Evolutionary conservation across 305 asterid genomes (phyloP).

Genomic region (Fraxinus dipetala): DNA sequence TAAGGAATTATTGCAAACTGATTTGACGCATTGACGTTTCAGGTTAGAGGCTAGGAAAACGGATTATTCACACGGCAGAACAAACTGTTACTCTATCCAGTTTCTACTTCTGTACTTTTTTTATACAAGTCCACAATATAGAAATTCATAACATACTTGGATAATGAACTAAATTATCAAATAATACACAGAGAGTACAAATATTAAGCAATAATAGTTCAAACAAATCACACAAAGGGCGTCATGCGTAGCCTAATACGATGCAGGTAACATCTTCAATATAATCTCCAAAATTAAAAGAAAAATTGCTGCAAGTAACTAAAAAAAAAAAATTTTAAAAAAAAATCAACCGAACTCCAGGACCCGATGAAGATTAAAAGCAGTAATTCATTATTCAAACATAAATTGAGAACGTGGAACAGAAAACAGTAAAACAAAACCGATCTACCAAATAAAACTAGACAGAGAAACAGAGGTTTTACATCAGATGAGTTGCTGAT

Average conservation of each 20-base stretch:
- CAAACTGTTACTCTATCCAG: neutral
- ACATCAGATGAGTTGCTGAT: slow-evolving; percentile 83
- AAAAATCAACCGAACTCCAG: neutral
- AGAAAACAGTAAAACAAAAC: neutral
- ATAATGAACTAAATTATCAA: neutral
- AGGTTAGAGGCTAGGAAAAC: neutral
- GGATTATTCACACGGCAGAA: neutral
- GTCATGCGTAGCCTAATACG: neutral
- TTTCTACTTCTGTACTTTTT: neutral
- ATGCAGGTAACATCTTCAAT: neutral
- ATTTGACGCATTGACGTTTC: neutral
- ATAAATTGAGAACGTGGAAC: neutral
- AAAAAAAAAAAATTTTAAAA: neutral
- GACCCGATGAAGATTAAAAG: neutral
- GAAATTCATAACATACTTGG: neutral
- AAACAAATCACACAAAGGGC: neutral
- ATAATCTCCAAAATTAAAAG: neutral
- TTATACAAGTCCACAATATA: neutral
- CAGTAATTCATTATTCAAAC: neutral
- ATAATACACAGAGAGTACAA: neutral
- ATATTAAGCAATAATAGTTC: neutral
- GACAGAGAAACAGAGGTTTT: slow-evolving; percentile 13
- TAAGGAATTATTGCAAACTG: neutral
- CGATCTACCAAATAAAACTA: neutral
- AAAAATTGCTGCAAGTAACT: neutral